Base-by-base conservation (phyloP, 306 rosid species). In the Trifolium subterraneum region DNA sequence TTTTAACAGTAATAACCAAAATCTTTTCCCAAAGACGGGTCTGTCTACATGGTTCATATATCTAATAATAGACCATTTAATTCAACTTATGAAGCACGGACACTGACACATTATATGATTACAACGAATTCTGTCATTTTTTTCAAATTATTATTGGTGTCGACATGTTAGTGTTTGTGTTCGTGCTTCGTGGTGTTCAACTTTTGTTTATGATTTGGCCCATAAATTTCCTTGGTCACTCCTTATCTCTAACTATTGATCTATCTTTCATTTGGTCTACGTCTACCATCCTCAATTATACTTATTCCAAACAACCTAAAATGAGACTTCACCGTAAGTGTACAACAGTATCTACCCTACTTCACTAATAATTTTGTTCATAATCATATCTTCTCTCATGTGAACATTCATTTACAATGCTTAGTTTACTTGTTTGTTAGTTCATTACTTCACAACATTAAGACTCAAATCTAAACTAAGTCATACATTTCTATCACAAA, bases 231-330 rank as follows among this genome's bases (percentile, higher is more conserved):
- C 67, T 31, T 38, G 16, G 18, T 12, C 51, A 18, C 31, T 36
- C 48, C 50, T 8, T 19, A 3, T 39, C 48, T 39, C 33, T 11
- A 39, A 38, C 5, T 20, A 39, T 64, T 64, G 51, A 64, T 39
- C 35, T 39, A 64, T 64, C 33, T 64, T 18, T 65, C 71, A 65
- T 65, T 41, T 41, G 51, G 52, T 41, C 36, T 11, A 38, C 70
- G 52, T 41, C 36, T 11, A 38, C 70, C 52, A 65, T 41, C 12
- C 70, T 39, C 16, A 39, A 0, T 7, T 1, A 13, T 19, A 19
- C 16, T 64, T 38, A 7, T 10, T 36, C 68, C 8, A 63, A 63
- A 63, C 29, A 29, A 16, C 47, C 27, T 18, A 36, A 36, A 64
- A 4, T 1, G 5, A 19, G 44, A 64, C 33, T 25, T 25, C 39